phyloP scores from a whole-genome alignment of 2,329 filamentous ascomycete species.

The Nigrospora sphaerica region DNA sequence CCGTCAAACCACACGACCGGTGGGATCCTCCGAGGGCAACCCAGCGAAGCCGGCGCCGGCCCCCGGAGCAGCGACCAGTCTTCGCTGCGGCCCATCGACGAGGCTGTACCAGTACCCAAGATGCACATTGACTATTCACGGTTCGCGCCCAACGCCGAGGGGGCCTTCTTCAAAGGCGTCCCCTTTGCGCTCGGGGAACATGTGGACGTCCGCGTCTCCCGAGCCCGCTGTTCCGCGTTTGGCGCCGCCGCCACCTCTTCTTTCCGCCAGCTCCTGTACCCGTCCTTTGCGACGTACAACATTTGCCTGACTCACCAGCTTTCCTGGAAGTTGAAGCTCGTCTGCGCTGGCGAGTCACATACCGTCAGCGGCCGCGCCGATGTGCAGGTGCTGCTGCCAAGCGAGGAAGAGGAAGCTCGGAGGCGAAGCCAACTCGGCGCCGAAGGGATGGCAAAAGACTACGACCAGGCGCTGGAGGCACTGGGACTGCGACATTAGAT shows the following conservation, averaged over 20 bases:
- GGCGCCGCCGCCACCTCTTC: background rate
- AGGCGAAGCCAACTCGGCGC: background rate
- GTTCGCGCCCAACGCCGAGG: background rate
- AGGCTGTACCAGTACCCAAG: background rate
- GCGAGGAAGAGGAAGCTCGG: background rate
- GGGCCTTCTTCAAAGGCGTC: background rate
- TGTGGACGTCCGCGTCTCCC: conserved; percentile 2
- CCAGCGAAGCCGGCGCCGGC: background rate
- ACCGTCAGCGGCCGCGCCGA: background rate
- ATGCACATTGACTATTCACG: background rate
- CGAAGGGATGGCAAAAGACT: conserved; percentile 1
- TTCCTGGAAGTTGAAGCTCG: conserved; percentile 1
- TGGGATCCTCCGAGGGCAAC: background rate
- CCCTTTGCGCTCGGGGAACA: conserved; percentile 1
- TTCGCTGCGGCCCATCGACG: background rate
- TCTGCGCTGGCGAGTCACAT: conserved; percentile 1
- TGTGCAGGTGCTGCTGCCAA: conserved; percentile 1
- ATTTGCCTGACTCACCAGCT: conserved; percentile 1
- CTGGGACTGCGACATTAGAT: no score
- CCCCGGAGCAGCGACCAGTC: background rate
- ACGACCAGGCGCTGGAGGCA: background rate
- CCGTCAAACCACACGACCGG: background rate
- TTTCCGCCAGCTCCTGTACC: background rate
- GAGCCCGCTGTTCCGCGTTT: background rate
- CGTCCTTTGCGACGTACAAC: conserved; percentile 5